These are phyloP conservation scores for Kwoniella bestiolae DNA, from an alignment of 768 basidiomycete species.

Conservation along the genomic window DNA sequence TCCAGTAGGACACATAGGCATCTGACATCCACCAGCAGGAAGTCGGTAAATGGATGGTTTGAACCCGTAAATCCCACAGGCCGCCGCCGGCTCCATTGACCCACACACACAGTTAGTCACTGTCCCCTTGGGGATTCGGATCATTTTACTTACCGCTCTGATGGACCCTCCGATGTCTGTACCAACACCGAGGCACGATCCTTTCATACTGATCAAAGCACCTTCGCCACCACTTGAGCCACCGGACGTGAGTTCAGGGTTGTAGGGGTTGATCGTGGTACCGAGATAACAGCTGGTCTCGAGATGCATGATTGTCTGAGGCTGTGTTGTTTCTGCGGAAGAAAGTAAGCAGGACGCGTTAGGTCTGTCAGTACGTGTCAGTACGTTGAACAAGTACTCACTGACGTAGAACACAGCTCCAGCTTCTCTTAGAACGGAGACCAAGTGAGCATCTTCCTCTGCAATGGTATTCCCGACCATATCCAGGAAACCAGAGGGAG, in stretches of 20 bases:
- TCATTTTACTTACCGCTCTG: constrained; percentile 9
- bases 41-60: not conserved
- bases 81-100: constrained; percentile 18
- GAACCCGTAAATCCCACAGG: not conserved
- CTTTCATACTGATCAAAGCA: constrained; percentile 34
- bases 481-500: constrained; percentile 28
- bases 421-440: constrained; percentile 28
- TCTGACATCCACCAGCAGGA: not conserved
- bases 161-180: constrained; percentile 42
- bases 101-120: no score
- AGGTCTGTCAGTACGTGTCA: not conserved
- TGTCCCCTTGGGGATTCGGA: no score
- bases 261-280: constrained; percentile 41
- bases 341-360: constrained; percentile 33
- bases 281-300: constrained; percentile 42
- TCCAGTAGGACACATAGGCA: not conserved
- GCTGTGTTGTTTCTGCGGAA: constrained; percentile 41
- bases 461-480: constrained; percentile 19
- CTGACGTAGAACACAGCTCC: constrained; percentile 26
- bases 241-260: constrained; percentile 36
- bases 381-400: not conserved
- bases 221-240: constrained; percentile 50
- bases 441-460: constrained; percentile 23
- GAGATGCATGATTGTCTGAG: constrained; percentile 48
- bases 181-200: constrained; percentile 10